Evolutionary conservation across 1,284 basidiomycete genomes (phyloP).

Genomic region (Leccinum pachyderme): DNA sequence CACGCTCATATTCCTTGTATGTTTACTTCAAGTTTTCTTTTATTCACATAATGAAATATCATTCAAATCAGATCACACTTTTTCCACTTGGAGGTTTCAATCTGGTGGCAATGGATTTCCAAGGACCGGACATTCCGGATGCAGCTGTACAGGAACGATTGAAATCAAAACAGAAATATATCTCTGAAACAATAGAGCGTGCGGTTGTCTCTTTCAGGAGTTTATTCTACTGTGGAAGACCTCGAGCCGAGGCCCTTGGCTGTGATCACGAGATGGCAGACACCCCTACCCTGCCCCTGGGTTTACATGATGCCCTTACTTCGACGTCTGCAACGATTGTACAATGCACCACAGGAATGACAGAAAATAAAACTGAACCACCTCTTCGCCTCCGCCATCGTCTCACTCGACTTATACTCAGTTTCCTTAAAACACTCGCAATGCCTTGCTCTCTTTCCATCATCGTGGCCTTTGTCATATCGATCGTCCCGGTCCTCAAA

Average conservation of each 20-base stretch:
- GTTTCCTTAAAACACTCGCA: constrained; percentile 44
- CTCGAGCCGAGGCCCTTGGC: background rate
- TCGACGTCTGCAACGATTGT: constrained; percentile 5
- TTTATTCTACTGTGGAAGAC: background rate
- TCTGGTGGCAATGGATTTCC: constrained; percentile 56
- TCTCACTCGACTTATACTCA: constrained; percentile 13
- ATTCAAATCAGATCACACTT: constrained; percentile 49
- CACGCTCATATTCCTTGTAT: constrained; percentile 44
- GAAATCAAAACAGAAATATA: constrained; percentile 28
- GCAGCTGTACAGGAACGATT: constrained; percentile 48
- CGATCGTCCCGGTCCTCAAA: constrained; percentile 67
- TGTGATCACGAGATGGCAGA: constrained; percentile 12
- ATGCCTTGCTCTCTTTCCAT: constrained; percentile 63
- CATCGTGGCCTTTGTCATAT: constrained; percentile 62
- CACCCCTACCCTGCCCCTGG: background rate
- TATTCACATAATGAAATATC: background rate
- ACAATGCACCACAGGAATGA: background rate
- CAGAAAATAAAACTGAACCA: background rate
- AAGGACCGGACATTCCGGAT: constrained; percentile 58
- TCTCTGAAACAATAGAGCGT: no score
- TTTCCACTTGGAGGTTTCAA: constrained; percentile 59
- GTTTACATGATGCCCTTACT: constrained; percentile 1
- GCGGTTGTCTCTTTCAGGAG: background rate
- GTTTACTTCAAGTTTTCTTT: constrained; percentile 10
- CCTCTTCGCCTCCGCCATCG: constrained; percentile 4